Percentiles rank a stretch among this genome's conserved stretches.
Conservation (phyloP, 805 yeast species). For the Monosporozyma unispora region DNA sequence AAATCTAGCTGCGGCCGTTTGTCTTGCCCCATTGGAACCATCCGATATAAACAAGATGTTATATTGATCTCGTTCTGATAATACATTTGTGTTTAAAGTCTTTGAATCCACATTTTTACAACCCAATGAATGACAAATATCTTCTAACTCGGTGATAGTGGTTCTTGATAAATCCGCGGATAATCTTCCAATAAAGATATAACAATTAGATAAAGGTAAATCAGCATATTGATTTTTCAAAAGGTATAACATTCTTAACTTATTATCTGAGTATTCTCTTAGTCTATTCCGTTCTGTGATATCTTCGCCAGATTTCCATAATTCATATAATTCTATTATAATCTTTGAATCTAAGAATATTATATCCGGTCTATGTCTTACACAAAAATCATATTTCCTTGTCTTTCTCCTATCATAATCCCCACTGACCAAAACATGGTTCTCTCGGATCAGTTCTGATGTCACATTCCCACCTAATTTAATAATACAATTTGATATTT, state of each 20-base stretch:
- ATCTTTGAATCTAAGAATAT: constrained; percentile 14
- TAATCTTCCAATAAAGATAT: constrained; percentile 26
- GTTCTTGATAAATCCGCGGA: neutral
- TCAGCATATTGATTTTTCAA: constrained; percentile 12
- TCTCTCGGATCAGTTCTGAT: constrained; percentile 53
- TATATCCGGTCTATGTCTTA: constrained; percentile 22
- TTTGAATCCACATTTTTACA: neutral
- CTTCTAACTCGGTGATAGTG: constrained; percentile 7
- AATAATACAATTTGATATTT: constrained; percentile 37
- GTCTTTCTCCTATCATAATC: constrained; percentile 27
- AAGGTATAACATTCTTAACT: constrained; percentile 10
- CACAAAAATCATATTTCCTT: constrained; percentile 24
- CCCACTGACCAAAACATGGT: constrained; percentile 52
- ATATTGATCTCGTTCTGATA: neutral
- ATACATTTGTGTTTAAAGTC: neutral
- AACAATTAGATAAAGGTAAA: constrained; percentile 18
- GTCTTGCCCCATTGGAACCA: constrained; percentile 21
- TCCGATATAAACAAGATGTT: constrained; percentile 24
- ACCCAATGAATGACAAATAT: constrained; percentile 8
- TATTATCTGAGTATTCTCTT: constrained; percentile 3
- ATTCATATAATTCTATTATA: constrained; percentile 19
- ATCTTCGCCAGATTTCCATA: constrained; percentile 28
- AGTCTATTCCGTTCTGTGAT: constrained; percentile 7
- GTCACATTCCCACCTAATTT: constrained; percentile 53
- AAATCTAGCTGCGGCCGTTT: constrained; percentile 33